These are phyloP conservation scores for Tetrahymena malaccensis DNA, from an alignment of 73 alveolate species.

Conservation along the genomic window DNA sequence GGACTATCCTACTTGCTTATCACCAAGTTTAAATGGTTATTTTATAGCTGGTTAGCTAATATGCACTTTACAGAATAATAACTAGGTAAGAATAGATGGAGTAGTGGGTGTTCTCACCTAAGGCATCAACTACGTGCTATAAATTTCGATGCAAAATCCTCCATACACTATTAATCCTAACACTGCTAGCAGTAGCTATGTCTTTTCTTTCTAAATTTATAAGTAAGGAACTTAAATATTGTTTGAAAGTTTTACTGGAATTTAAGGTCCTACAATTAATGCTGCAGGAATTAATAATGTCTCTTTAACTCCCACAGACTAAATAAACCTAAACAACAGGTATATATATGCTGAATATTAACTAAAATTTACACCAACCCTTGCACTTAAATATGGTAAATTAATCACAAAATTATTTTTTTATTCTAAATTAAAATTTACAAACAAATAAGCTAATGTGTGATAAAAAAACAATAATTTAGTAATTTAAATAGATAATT, in stretches of 20 bases:
- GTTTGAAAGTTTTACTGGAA: constrained; percentile 15
- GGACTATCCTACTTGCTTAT: not conserved
- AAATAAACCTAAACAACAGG: not conserved
- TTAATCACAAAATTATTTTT: too few relatives aligned
- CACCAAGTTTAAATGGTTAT: constrained; percentile 3
- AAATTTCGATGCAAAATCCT: constrained; percentile 38
- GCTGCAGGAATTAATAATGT: constrained; percentile 22
- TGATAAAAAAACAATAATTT: too few relatives aligned
- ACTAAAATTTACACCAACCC: constrained; percentile 26
- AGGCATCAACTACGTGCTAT: not conserved
- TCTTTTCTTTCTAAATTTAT: not conserved
- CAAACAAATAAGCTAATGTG: not conserved
- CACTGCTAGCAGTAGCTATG: not conserved
- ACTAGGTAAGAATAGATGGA: constrained; percentile 16
- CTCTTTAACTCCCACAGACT: constrained; percentile 4
- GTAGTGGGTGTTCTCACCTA: not conserved
- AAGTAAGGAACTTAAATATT: constrained; percentile 20
- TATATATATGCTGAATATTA: constrained; percentile 12
- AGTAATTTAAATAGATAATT: too few relatives aligned
- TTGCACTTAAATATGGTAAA: not conserved
- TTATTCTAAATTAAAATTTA: not conserved
- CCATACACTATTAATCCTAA: constrained; percentile 3
- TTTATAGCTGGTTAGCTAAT: constrained; percentile 1
- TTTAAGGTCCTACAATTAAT: constrained; percentile 6
- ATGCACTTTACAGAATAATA: not conserved